A percentile compares a stretch with the other conserved stretches of the same genome.
phyloP scores from a whole-genome alignment of 352 stramenopile genomes.

The Phytophthora chlamydospora region DNA sequence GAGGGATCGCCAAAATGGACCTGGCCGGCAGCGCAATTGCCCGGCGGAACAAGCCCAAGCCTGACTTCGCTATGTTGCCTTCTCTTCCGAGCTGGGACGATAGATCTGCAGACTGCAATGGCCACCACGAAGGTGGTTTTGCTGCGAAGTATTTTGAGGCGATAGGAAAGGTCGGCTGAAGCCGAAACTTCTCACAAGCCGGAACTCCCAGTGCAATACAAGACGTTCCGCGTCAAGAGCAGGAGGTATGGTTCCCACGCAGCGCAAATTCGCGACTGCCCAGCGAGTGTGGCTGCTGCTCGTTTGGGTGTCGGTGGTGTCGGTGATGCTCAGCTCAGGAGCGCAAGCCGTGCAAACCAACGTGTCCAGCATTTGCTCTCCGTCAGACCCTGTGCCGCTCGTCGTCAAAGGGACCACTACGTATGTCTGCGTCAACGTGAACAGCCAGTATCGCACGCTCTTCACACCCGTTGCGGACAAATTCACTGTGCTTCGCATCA shows the following conservation, averaged over 20 bases:
- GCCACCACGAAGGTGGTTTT: conserved; percentile 5
- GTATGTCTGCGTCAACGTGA: conserved; percentile 84
- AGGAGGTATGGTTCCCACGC: not conserved
- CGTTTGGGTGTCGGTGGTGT: conserved; percentile 8
- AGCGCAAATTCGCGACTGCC: not conserved
- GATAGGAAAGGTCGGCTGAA: conserved; percentile 18
- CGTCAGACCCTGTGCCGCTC: conserved; percentile 47
- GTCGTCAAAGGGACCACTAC: conserved; percentile 67
- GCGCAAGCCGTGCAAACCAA: conserved; percentile 51
- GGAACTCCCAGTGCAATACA: not conserved
- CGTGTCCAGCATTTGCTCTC: conserved; percentile 68
- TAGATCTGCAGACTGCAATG: too few relatives aligned
- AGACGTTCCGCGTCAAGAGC: not conserved
- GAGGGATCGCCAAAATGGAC: conserved; percentile 13
- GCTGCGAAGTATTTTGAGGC: conserved; percentile 4
- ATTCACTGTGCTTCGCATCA: conserved; percentile 78
- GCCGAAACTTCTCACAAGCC: conserved; percentile 9
- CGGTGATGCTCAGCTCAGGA: not conserved
- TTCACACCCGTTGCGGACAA: conserved; percentile 80
- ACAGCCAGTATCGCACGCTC: conserved; percentile 71
- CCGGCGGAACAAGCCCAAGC: too few relatives aligned
- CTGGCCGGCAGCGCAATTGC: not conserved
- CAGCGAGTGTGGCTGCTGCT: conserved; percentile 14
- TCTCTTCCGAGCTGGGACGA: too few relatives aligned
- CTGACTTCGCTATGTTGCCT: too few relatives aligned